phyloP scores from a whole-genome alignment of 805 yeast genomes.

The Metschnikowia aberdeeniae region DNA sequence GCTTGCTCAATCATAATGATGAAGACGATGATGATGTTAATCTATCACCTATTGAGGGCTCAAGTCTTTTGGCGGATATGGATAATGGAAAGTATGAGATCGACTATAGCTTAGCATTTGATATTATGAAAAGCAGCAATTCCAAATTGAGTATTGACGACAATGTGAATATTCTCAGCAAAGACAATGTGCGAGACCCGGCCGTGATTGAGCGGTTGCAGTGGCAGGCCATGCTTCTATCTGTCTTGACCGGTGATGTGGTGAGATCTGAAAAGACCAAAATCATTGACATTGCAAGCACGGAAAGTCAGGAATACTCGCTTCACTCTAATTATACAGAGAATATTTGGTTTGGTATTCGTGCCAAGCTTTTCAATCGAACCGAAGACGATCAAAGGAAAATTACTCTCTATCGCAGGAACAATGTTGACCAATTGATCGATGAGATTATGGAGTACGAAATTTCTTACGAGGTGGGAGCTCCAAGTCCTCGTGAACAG shows the following conservation, averaged over 20 bases:
- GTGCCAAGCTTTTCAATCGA: slow-evolving; percentile 78
- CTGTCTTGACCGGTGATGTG: slow-evolving; percentile 93
- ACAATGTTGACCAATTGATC: slow-evolving; percentile 67
- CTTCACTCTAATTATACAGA: slow-evolving; percentile 57
- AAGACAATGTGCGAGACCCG: slow-evolving; percentile 41
- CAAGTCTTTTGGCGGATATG: slow-evolving; percentile 34
- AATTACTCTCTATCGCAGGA: slow-evolving; percentile 63
- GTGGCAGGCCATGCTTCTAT: slow-evolving; percentile 92
- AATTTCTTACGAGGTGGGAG: slow-evolving; percentile 39
- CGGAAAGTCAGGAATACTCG: slow-evolving; percentile 43
- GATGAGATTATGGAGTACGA: slow-evolving; percentile 66
- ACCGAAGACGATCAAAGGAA: slow-evolving; percentile 74
- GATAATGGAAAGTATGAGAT: slow-evolving; percentile 46
- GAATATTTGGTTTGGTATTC: slow-evolving; percentile 81
- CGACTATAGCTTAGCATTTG: slow-evolving; percentile 40
- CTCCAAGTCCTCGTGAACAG: slow-evolving; percentile 36
- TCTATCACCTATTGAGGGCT: slow-evolving; percentile 14
- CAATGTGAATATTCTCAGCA: slow-evolving; percentile 32
- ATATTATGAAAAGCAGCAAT: slow-evolving; percentile 29
- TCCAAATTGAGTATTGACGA: slow-evolving; percentile 25
- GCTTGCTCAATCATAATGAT: slow-evolving; percentile 18
- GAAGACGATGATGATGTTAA: slow-evolving; percentile 29
- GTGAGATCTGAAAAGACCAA: slow-evolving; percentile 85
- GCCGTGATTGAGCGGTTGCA: slow-evolving; percentile 73
- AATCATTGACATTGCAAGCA: slow-evolving; percentile 48